Conservation (phyloP, 805 yeast genomes). For the Schwanniomyces vanrijiae region DNA sequence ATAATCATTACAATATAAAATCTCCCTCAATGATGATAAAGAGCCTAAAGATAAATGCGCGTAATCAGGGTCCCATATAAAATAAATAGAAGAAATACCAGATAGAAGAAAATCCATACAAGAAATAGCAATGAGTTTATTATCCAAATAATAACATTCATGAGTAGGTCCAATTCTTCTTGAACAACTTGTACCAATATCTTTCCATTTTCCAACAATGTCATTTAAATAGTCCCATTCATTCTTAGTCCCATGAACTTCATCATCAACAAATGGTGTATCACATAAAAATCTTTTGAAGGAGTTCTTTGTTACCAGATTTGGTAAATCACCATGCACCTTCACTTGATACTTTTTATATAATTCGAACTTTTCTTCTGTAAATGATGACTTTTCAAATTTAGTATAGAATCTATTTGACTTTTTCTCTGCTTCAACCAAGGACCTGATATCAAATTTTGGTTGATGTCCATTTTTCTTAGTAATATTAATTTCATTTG, state of each 20-base stretch:
- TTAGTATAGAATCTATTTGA: constrained; percentile 37
- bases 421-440: constrained; percentile 41
- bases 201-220: constrained; percentile 28
- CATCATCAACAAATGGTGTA: constrained; percentile 51
- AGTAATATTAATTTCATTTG: not conserved
- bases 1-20: constrained; percentile 50
- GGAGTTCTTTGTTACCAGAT: constrained; percentile 42
- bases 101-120: constrained; percentile 76
- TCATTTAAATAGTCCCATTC: constrained; percentile 43
- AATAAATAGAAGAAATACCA: constrained; percentile 80
- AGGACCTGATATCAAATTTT: constrained; percentile 25
- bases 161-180: constrained; percentile 63
- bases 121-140: constrained; percentile 66
- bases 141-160: constrained; percentile 71
- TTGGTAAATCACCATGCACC: constrained; percentile 64
- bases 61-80: constrained; percentile 84
- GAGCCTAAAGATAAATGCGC: constrained; percentile 73
- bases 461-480: constrained; percentile 9
- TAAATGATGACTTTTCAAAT: constrained; percentile 52
- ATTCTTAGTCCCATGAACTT: constrained; percentile 18
- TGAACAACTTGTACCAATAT: not conserved
- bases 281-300: constrained; percentile 71
- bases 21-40: constrained; percentile 70
- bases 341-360: constrained; percentile 67
- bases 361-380: constrained; percentile 60